phyloP scores from a whole-genome alignment of 176 grass and related monocot species.

The Zizania latifolia region DNA sequence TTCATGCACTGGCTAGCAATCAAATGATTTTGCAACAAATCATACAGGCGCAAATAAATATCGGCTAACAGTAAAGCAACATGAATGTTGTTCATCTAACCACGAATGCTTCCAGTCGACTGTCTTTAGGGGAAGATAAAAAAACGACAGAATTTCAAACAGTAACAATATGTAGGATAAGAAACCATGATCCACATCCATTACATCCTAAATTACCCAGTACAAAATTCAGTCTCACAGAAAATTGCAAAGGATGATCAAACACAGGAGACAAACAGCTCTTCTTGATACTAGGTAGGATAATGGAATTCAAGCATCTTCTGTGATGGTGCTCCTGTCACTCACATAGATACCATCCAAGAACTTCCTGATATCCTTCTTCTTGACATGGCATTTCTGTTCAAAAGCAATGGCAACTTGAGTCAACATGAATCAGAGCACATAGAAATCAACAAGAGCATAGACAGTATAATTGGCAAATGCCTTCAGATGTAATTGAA shows the following conservation, averaged over 20 bases:
- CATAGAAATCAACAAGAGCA: background rate
- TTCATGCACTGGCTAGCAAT: no score
- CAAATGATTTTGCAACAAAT: no score
- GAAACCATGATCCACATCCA: conserved; percentile 23
- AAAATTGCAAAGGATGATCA: conserved; percentile 18
- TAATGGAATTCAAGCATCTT: conserved; percentile 39
- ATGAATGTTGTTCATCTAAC: background rate
- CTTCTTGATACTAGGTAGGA: background rate
- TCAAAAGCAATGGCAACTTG: background rate
- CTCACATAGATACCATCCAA: conserved; percentile 80
- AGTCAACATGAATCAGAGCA: background rate
- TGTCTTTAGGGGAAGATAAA: conserved; percentile 8
- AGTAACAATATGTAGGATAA: conserved; percentile 10
- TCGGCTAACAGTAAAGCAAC: background rate
- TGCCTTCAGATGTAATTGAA: background rate
- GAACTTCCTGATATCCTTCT: conserved; percentile 91
- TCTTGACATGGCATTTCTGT: conserved; percentile 91
- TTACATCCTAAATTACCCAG: conserved; percentile 27
- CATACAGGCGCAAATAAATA: no score
- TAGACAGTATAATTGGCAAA: background rate
- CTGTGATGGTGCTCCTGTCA: conserved; percentile 54
- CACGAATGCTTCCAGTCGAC: background rate
- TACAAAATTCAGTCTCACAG: conserved; percentile 37
- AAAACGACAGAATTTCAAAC: background rate
- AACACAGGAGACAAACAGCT: conserved; percentile 4